Evolutionary conservation across 208 protist genomes (phyloP), one percentile per base, ranked within the genome.

Genomic region (Acanthamoeba divionensis): DNA sequence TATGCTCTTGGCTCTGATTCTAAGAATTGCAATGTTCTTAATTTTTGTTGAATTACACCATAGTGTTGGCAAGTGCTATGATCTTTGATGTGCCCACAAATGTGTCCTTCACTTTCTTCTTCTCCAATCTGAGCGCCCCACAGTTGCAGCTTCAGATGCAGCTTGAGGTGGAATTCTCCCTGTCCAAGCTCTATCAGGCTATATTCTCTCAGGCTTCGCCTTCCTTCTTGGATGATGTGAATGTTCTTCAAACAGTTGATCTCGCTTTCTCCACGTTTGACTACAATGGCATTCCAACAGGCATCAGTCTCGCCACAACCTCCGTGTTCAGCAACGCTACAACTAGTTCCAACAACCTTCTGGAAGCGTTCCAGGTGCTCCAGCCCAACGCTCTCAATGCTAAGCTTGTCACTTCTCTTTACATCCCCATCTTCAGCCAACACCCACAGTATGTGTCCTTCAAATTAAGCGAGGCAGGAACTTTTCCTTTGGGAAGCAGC

Each of bases 41-140:
- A n/a, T n/a, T n/a, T n/a, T n/a, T n/a, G n/a, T n/a, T n/a, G n/a
- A n/a, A n/a, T n/a, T n/a, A n/a, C n/a, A n/a, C 18, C 8, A 24
- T 31, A 79, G 67, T 79, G 67, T 4, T 79, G 67, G 67, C 38
- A 41, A 79, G 55, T 41, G 67, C 67, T 0, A 15, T 41, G 45
- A 29, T 79, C 45, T 79, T 41, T 41, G 38, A 79, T 48, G 12
- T 48, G 10, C 33, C 67, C 1, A 48, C 55, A 29, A 2, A 57
- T 13, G 67, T 24, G 26, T 24, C 67, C 10, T 79, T 79, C 38
- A 79, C 67, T 41, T 79, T 79, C 67, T 79, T 79, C 67, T 79
- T 79, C 67, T 4, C 67, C 5, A 79, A 41, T 21, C 67, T 48
- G 24, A 79, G 45, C 9, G 50, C 67, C 45, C 50, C 67, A 41